Base-by-base conservation (phyloP, 257 asterid species). In the Solanum sejunctum region DNA sequence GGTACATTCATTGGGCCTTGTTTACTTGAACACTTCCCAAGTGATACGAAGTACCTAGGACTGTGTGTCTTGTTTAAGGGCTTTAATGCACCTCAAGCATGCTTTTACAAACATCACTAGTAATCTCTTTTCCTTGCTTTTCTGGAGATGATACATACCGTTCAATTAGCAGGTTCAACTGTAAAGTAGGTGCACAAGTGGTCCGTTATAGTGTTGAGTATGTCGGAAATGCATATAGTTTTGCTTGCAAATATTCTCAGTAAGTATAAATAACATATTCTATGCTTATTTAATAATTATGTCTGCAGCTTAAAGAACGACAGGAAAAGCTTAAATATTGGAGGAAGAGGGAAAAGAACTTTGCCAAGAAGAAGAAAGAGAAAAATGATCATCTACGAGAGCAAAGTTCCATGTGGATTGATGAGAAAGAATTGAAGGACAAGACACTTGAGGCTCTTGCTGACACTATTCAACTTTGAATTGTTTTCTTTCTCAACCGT, bases 251-350 rank as follows among this genome's bases (percentile, higher is more conserved):
- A 58, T 56, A n/a, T 66, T 69, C 56, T 85, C 16, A 32, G 39
- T 0, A 6, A 52, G 51, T 8, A 52, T 6, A 69, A 55, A 6
- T 26, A 45, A 23, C 54, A 2, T 41, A 45, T 72, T 16, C 39
- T 15, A 83, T n/a, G 83, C 28, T 47, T 82, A 20, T 49, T 61
- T 36, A 15, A 43, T 78, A 88, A 5, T 10, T 36, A 4, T 58
- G 73, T 23, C 10, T 52, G 90, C 92, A 94, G 98, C 83, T 88
- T 88, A 93, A 91, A 90, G 98, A 95, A 84, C 89, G 97, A 88
- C 95, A 89, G 64, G 92, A 91, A 84, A 93, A 93, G 92, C 95
- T 92, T 69, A 97, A 93, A 81, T 93, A 92, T 56, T 95, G 98
- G 98, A 93, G 92, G 85, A 92, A 84, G 89, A 92, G 96, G 84